Base-by-base conservation (phyloP, 768 basidiomycete species). In the Kwoniella sp. region DNA sequence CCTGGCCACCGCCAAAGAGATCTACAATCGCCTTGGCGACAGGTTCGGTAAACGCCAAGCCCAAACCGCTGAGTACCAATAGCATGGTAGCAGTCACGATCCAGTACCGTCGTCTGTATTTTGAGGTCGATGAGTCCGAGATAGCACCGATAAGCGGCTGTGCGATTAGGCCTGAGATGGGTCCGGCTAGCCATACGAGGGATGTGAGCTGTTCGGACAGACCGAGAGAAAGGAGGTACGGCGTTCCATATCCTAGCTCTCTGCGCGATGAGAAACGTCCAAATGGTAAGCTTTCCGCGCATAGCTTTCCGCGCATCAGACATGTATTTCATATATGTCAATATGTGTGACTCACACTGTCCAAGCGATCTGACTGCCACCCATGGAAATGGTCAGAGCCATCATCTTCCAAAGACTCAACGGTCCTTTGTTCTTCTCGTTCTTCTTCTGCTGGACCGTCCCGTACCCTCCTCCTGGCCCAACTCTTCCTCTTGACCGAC, bases 141-240 rank as follows among this genome's bases (percentile, higher is more conserved):
- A 99, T 86, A 13, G 96, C 94, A 67, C 95, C 96, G 71, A 99
- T 96, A 59, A 98, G 84, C n/a, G 96, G 96, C 78, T 99, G 96
- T 4, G 93, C 93, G 55, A 99, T 83, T 50, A 99, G 83, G 17
- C 96, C 96, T 66, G 91, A 92, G 64, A 99, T 91, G 4, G 96
- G 96, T 10, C 95, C 83, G 0, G 83, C 83, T 33, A 84, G 84
- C 96, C 96, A 99, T 36, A 99, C 95, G 8, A 97, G 85, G 58
- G 91, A 90, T 0, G 96, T 97, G 17, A 93, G 82, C 76, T 91
- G 88, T 76, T 93, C 94, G 0, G 92, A 88, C 26, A 98, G 82
- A 7, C 89, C 89, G 21, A 90, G 83, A 30, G 84, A 84, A 15
- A 95, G 84, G 40, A 98, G 83, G 79, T 96, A 96, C 1, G 95